Percentiles rank a stretch among this genome's conserved stretches.
These are phyloP conservation scores for Rutstroemia sp. DNA, from an alignment of 2,329 filamentous ascomycete genomes.

Conservation along the genomic window DNA sequence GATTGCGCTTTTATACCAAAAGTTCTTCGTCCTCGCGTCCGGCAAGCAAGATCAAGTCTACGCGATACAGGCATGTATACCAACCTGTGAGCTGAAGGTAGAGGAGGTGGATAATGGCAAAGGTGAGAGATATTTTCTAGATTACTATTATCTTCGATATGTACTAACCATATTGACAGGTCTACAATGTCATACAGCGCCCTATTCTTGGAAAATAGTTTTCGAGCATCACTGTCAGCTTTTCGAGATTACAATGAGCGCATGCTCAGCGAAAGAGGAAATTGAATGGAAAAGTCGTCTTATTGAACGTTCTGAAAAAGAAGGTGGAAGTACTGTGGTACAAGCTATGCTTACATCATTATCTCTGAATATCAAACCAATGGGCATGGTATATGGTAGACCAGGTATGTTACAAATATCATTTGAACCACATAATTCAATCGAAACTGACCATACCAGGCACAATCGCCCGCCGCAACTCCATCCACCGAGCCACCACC, in stretches of 20 bases:
- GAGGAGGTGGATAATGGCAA: conserved; percentile 70
- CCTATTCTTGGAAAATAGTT: conserved; percentile 85
- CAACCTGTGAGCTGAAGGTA: conserved; percentile 56
- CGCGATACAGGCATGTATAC: conserved; percentile 66
- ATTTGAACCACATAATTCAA: neutral
- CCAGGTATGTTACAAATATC: conserved; percentile 41
- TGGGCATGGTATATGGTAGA: conserved; percentile 70
- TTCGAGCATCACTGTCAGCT: conserved; percentile 72
- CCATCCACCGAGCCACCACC: conserved; percentile 72
- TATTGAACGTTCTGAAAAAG: conserved; percentile 40
- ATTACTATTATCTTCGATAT: no score
- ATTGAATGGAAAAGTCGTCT: conserved; percentile 71
- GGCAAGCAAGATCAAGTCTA: conserved; percentile 61
- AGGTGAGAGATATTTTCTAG: conserved; percentile 38
- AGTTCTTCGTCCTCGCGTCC: conserved; percentile 69
- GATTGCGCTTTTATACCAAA: conserved; percentile 76
- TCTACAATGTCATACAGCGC: conserved; percentile 77
- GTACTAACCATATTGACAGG: conserved; percentile 40
- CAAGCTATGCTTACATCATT: conserved; percentile 54
- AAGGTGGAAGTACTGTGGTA: conserved; percentile 40
- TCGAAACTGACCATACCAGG: conserved; percentile 32
- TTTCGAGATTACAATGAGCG: conserved; percentile 81
- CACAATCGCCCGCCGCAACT: conserved; percentile 59
- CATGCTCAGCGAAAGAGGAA: conserved; percentile 75
- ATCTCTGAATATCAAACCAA: conserved; percentile 61